phyloP scores from a whole-genome alignment of 1,284 basidiomycete species.

The Cryptococcus sp. region DNA sequence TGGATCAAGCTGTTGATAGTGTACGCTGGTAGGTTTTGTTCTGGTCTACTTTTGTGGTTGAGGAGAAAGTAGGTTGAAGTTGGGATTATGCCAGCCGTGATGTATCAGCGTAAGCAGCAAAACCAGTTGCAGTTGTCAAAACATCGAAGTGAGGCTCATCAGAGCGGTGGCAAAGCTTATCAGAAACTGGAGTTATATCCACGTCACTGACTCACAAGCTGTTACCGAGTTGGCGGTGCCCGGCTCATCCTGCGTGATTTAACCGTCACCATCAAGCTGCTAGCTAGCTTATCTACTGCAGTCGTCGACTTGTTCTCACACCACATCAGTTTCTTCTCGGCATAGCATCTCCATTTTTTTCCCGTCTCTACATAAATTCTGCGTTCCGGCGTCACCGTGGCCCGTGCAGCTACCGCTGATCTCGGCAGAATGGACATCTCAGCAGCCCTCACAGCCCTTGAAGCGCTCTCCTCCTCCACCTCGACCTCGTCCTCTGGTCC shows the following conservation, averaged over 20 bases:
- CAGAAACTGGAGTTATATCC: no score
- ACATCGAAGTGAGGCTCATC: no score
- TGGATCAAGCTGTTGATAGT: no score
- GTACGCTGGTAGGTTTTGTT: no score
- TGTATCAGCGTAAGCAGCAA: no score
- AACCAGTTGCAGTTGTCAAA: no score
- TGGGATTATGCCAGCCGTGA: no score
- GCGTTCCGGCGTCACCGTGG: not conserved
- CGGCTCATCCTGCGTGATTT: not conserved
- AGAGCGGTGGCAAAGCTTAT: no score
- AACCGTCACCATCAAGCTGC: not conserved
- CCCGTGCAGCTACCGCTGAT: not conserved
- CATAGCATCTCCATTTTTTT: no score
- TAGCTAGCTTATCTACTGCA: not conserved
- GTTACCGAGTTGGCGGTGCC: no score
- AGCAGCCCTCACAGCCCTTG: conserved; percentile 40
- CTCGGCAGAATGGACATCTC: conserved; percentile 35
- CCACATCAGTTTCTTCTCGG: not conserved
- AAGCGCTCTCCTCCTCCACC: conserved; percentile 56
- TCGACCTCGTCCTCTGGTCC: conserved; percentile 65
- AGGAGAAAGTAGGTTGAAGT: no score
- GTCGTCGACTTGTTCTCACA: not conserved
- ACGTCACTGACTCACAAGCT: not conserved
- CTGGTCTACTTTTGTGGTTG: no score
- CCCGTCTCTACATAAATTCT: not conserved